These are phyloP conservation scores for Inonotus hispidus DNA, from an alignment of 1,284 basidiomycete species.

Conservation along the genomic window DNA sequence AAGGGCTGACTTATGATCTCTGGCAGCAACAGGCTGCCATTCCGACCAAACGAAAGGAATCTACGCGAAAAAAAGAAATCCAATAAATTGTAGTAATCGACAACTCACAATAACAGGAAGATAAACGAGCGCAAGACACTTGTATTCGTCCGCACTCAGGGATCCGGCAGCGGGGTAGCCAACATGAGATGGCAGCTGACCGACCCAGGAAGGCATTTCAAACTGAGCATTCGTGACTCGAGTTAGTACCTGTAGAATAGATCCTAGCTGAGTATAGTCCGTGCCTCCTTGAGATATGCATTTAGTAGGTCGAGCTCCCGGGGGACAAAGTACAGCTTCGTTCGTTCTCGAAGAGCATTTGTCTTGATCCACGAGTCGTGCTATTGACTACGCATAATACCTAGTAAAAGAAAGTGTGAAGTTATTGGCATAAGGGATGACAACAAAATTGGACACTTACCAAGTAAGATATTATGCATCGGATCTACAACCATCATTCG, in stretches of 20 bases:
- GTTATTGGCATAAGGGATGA: neutral
- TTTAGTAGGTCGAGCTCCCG: neutral
- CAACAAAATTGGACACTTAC: neutral
- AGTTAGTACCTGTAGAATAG: neutral
- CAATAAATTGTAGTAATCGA: too few species aligned
- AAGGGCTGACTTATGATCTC: constrained; percentile 1
- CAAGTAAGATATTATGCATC: constrained; percentile 20
- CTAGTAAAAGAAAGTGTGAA: neutral
- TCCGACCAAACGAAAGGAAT: constrained; percentile 20
- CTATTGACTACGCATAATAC: constrained; percentile 15
- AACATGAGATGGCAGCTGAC: constrained; percentile 5
- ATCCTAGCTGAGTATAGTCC: neutral
- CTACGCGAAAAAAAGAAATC: neutral
- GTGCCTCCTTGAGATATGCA: neutral
- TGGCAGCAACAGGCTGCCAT: constrained; percentile 7
- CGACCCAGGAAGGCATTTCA: constrained; percentile 13
- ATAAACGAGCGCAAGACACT: neutral
- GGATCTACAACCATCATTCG: constrained; percentile 17
- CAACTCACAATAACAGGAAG: constrained; percentile 6
- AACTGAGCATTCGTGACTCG: neutral
- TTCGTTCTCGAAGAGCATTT: neutral
- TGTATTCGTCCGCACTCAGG: constrained; percentile 14
- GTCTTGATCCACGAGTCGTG: constrained; percentile 10
- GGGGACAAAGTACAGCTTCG: neutral
- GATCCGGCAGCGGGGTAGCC: constrained; percentile 16